phyloP scores from a whole-genome alignment of 2,329 filamentous ascomycete species.

The Fusarium nisikadoi region DNA sequence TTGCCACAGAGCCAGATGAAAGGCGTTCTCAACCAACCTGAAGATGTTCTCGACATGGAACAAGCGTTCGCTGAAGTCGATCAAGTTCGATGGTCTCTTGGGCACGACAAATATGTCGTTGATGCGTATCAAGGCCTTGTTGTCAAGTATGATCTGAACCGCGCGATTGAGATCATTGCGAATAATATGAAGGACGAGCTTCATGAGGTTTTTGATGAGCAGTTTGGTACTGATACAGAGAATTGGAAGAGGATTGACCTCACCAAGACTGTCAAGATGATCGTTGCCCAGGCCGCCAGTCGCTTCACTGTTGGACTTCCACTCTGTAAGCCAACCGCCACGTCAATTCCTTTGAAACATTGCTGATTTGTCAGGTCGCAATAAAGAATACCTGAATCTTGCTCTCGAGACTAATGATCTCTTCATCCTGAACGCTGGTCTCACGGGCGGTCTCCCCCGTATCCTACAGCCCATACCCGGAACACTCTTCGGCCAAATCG shows the following conservation, averaged over 20 bases:
- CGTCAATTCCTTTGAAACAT: accelerated
- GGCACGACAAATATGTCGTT: slow-evolving; percentile 47
- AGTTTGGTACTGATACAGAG: slow-evolving; percentile 48
- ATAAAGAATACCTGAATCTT: slow-evolving; percentile 50
- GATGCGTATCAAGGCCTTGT: slow-evolving; percentile 52
- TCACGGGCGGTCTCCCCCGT: slow-evolving; percentile 45
- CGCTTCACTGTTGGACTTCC: slow-evolving; percentile 49
- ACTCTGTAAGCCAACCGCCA: slow-evolving; percentile 41
- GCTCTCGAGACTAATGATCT: slow-evolving; percentile 46
- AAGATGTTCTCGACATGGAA: slow-evolving; percentile 48
- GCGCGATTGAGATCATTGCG: slow-evolving; percentile 48
- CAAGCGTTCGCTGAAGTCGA: slow-evolving; percentile 54
- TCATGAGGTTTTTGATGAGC: slow-evolving; percentile 47
- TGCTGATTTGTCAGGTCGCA: slow-evolving; percentile 38
- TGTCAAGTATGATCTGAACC: slow-evolving; percentile 52
- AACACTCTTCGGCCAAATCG: slow-evolving; percentile 37
- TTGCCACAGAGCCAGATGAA: slow-evolving; percentile 53
- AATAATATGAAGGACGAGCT: slow-evolving; percentile 51
- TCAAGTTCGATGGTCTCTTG: slow-evolving; percentile 52
- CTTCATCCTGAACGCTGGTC: slow-evolving; percentile 48
- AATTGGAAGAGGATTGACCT: slow-evolving; percentile 51
- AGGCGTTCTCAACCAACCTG: slow-evolving; percentile 55
- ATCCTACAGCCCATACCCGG: slow-evolving; percentile 49
- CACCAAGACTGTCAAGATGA: slow-evolving; percentile 36
- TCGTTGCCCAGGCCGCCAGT: slow-evolving; percentile 47